Evolutionary conservation across 306 rosid genomes (phyloP), one percentile per base, ranked within the genome.

Genomic region (Erythrophleum fordii): DNA sequence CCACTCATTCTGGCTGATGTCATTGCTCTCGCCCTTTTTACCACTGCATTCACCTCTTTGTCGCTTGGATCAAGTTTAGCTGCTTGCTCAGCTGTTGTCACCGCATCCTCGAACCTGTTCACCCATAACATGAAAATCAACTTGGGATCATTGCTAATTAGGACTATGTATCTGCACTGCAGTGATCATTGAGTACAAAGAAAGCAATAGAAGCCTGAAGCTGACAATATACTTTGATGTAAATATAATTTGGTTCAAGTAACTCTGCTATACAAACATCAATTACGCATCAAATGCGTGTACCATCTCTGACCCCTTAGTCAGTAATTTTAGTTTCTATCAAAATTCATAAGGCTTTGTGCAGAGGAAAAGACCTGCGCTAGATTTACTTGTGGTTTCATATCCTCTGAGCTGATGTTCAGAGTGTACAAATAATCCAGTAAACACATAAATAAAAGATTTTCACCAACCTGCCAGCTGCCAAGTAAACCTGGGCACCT

Each of bases 81-180:
- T 73, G 99, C 97, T 75, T 83, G 77, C 60, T 88, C 87, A 68
- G 96, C 95, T 77, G 92, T 89, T 35, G 72, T 66, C 72, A 95
- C 80, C 1, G 96, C 97, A 25, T 95, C 96, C 65, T 93, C 96
- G 79, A 93, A 95, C 81, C 99, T 95, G 80, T 68, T 73, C 78
- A 71, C 1, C 18, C 52, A 26, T 5, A 77, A 45, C 68, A 64
- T 53, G 51, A 48, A 72, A 46, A 69, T 84, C 35, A 59, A 82
- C 86, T 93, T 86, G 82, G 55, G 7, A 13, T 61, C 42, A 61
- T 46, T 46, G 5, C 51, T 12, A 46, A 46, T 18, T 13, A 46
- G 3, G 2, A 13, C 4, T 46, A 1, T 11, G 48, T 42, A 42
- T 9, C 14, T 11, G 12, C 48, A 42, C 13, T 42, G 48, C 48